Conservation (phyloP, 2,329 filamentous ascomycete genomes). For the Claviceps monticola region DNA sequence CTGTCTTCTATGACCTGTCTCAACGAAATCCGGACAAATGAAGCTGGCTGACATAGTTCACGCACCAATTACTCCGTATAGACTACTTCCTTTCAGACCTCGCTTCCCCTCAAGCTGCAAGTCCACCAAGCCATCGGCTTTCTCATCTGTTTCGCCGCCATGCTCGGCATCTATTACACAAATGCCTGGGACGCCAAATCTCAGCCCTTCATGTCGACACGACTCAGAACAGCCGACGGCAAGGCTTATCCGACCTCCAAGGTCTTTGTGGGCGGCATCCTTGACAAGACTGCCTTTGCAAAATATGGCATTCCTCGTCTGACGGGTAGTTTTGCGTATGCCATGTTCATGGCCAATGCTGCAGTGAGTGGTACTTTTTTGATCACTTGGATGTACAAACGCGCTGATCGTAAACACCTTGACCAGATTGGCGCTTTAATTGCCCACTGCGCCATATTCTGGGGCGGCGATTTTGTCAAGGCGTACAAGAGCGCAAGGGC, state of each 20-base stretch:
- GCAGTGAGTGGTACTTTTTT: conserved; percentile 21
- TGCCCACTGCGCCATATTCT: conserved; percentile 38
- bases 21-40: too few species aligned
- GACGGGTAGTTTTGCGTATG: conserved; percentile 35
- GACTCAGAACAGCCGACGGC: conserved; percentile 26
- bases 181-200: conserved; percentile 23
- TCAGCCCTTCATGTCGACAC: conserved; percentile 19
- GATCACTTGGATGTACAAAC: too few species aligned
- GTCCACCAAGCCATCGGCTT: conserved; percentile 24
- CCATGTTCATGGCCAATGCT: conserved; percentile 42
- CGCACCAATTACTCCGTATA: not conserved
- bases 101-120: conserved; percentile 22
- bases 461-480: conserved; percentile 35
- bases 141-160: conserved; percentile 20
- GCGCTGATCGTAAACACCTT: not conserved
- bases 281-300: conserved; percentile 27
- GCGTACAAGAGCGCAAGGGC: conserved; percentile 22
- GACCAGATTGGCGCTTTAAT: conserved; percentile 39
- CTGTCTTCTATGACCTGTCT: too few species aligned
- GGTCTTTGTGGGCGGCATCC: conserved; percentile 26
- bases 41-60: too few species aligned
- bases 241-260: conserved; percentile 23
- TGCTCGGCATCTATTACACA: conserved; percentile 25
- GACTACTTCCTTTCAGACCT: conserved; percentile 8
- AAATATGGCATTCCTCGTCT: conserved; percentile 32